Base-by-base conservation (phyloP, 1,139 yeast genomes). In the Saccharomyces hybrid region DNA sequence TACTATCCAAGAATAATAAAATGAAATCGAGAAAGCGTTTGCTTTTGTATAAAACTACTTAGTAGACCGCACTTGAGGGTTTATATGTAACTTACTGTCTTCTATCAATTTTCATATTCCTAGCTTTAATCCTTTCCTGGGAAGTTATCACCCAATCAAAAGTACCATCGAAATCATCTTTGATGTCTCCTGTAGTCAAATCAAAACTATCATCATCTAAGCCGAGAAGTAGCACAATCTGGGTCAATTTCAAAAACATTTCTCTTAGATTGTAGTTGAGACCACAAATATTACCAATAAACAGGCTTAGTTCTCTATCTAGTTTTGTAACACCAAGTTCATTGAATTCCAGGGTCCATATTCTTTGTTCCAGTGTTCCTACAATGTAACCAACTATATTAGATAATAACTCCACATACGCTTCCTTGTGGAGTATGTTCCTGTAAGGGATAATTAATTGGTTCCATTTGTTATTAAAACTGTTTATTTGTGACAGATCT, bases 91-190 rank as follows among this genome's bases (percentile, higher is more conserved):
- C 16, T 34, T 50, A 62, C 38, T 54, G 63, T 48, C 68, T 60
- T 47, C 57, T 71, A 63, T 79, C 83, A 2, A 79, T 71, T 60
- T 81, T 82, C 63, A 78, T 73, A 62, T 64, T 71, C 69, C 79
- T 82, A 56, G 80, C 86, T 64, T 74, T 77, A 52, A 76, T 77
- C 60, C 95, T 77, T 63, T 91, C 97, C 46, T 78, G 81, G 4
- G 90, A 89, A 14, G 88, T 83, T 60, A 90, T 73, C 0, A 86
- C 84, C 96, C 96, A 90, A 57, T 84, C 83, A 52, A 86, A 81
- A 7, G 83, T 84, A 28, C 72, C 77, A 32, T 75, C 79, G 19
- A 67, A 57, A 31, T 68, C 71, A 16, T 67, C 67, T 42, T 66
- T 69, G 32, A 69, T 55, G 49, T 67, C 70, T 12, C 64, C 62